Evolutionary conservation across 2,329 filamentous ascomycete genomes (phyloP).

Genomic region (Xylaria sp.): DNA sequence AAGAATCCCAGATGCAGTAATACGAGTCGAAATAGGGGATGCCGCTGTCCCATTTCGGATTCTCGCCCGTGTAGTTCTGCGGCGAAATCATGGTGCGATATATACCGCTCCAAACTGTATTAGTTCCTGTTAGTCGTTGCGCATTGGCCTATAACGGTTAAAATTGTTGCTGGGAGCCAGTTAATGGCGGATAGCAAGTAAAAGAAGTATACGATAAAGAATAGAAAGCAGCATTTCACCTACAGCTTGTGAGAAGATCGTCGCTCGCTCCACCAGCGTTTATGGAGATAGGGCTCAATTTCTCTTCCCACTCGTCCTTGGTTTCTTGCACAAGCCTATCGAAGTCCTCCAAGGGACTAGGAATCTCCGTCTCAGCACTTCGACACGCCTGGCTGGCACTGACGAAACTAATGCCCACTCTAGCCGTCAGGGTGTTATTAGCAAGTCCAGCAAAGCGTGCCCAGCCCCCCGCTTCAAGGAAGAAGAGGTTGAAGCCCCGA

Average conservation of each 20-base stretch:
- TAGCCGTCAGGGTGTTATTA: slow-evolving; percentile 63
- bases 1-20: slow-evolving; percentile 70
- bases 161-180: no score
- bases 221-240: slow-evolving; percentile 5
- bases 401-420: slow-evolving; percentile 73
- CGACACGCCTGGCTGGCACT: slow-evolving; percentile 68
- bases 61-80: slow-evolving; percentile 74
- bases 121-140: slow-evolving; percentile 13
- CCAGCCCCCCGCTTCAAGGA: slow-evolving; percentile 63
- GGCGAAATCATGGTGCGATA: slow-evolving; percentile 71
- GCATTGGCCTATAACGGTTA: not conserved
- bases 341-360: slow-evolving; percentile 67
- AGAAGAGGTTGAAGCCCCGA: slow-evolving; percentile 56
- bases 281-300: slow-evolving; percentile 64
- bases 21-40: slow-evolving; percentile 72
- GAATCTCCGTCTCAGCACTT: slow-evolving; percentile 71
- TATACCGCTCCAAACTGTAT: slow-evolving; percentile 65
- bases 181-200: not conserved
- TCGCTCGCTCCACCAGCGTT: slow-evolving; percentile 60
- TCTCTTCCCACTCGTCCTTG: slow-evolving; percentile 65
- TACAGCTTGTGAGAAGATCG: slow-evolving; percentile 61
- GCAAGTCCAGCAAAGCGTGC: slow-evolving; percentile 59
- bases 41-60: slow-evolving; percentile 68
- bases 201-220: not conserved
- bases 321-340: slow-evolving; percentile 60